Conservation (phyloP, 441 rosid species). For the Cnidoscolus chayamansa region DNA sequence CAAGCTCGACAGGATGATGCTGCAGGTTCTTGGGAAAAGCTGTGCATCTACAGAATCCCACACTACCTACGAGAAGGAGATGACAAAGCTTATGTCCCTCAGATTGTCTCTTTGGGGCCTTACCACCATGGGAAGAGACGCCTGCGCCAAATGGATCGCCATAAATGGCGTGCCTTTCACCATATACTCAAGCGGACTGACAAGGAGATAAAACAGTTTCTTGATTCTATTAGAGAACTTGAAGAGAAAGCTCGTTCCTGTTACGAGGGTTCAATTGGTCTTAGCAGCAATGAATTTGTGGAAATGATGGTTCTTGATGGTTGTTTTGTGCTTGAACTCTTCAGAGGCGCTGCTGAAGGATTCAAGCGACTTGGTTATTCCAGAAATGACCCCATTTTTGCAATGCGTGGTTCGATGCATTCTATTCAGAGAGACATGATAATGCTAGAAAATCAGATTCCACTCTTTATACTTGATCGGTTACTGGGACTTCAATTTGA, state of each 20-base stretch:
- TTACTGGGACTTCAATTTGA: slow-evolving; percentile 63
- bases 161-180: slow-evolving; percentile 76
- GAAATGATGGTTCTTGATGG: slow-evolving; percentile 93
- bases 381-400: slow-evolving; percentile 71
- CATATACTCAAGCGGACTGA: slow-evolving; percentile 54
- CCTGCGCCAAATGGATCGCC: slow-evolving; percentile 66
- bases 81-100: slow-evolving; percentile 73
- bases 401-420: slow-evolving; percentile 85
- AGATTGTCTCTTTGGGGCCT: slow-evolving; percentile 75
- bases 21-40: slow-evolving; percentile 50
- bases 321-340: slow-evolving; percentile 71
- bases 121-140: slow-evolving; percentile 72
- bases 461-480: slow-evolving; percentile 62
- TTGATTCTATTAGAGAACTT: slow-evolving; percentile 57
- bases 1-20: slow-evolving; percentile 67
- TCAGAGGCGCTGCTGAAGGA: slow-evolving; percentile 67
- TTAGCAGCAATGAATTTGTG: slow-evolving; percentile 63
- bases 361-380: slow-evolving; percentile 65
- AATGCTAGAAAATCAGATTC: slow-evolving; percentile 87
- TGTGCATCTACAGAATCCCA: slow-evolving; percentile 72
- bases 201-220: slow-evolving; percentile 48
- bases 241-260: slow-evolving; percentile 71
- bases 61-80: slow-evolving; percentile 70
- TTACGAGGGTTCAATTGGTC: slow-evolving; percentile 52
- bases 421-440: slow-evolving; percentile 84